phyloP scores from a whole-genome alignment of 768 basidiomycete species.

The Mycena metata region DNA sequence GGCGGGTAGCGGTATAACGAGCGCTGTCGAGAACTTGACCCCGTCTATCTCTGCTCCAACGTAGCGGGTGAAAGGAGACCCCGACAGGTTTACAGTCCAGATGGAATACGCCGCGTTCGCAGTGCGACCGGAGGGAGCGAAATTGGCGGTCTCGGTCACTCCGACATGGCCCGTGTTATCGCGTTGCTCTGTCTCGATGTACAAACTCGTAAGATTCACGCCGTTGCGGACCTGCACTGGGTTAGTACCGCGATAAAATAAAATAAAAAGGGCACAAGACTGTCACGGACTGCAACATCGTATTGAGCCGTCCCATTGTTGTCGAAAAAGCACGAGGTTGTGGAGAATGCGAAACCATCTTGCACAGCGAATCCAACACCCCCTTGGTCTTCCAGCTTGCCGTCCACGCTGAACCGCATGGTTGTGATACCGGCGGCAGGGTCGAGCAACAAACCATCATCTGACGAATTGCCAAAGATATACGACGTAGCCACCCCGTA shows the following conservation, averaged over 20 bases:
- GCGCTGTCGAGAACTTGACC: conserved; percentile 17
- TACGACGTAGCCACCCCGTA: too few relatives aligned
- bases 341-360: background rate
- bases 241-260: conserved; percentile 11
- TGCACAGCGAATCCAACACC: conserved; percentile 1
- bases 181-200: conserved; percentile 19
- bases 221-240: conserved; percentile 21
- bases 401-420: background rate
- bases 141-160: conserved; percentile 1
- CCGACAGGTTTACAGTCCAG: conserved; percentile 22
- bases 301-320: background rate
- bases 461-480: background rate
- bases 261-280: conserved; percentile 8
- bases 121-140: background rate
- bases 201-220: conserved; percentile 17
- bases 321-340: background rate
- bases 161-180: conserved; percentile 1
- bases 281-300: conserved; percentile 1
- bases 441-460: background rate
- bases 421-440: background rate
- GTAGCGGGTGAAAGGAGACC: conserved; percentile 15
- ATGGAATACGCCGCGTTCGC: conserved; percentile 5
- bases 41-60: conserved; percentile 24
- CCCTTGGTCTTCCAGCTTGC: background rate
- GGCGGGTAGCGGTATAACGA: conserved; percentile 17